Evolutionary conservation across 371 early-diverging fungal genomes (phyloP), one percentile per base, ranked within the genome.

Genomic region (Circinella umbellata): DNA sequence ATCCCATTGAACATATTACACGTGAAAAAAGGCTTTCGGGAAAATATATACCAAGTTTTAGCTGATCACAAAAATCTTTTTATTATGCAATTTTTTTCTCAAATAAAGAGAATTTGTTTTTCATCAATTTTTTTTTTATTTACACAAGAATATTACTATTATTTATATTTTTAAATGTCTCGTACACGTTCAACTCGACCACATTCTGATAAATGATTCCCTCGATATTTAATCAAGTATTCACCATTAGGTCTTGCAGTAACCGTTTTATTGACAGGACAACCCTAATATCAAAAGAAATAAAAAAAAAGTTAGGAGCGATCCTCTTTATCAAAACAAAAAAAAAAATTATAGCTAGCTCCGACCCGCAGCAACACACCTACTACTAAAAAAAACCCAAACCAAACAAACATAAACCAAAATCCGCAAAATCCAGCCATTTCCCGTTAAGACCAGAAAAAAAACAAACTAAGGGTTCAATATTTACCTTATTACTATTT

Each of bases 211-310:
- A 89, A 72, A 72, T 89, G 90, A 34, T 78, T 73, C 11, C 88
- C 90, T 62, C 90, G 81, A 69, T 87, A 88, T 66, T 88, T 89
- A 60, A 88, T 88, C 38, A 86, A 70, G 61, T 85, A 89, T 37
- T 85, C 88, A 35, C 88, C 88, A 63, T 82, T 84, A 18, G 83
- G 84, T 64, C 81, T 74, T 39, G 82, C 86, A 15, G 88, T 89
- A 34, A 89, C 90, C 1, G 90, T 89, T 65, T 88, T 89, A 68
- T 89, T 89, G n/a, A 89, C 89, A 62, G 81, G 74, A 55, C 84
- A 83, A 34, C 84, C 84, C 81, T 83, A 64, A 61, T 37, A 37
- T n/a, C 14, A 54, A 13, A 15, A 51, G 15, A 0, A 13, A n/a
- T 1, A n/a, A 57, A 27, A n/a, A 57, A 5, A 57, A 42, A 9